phyloP scores from a whole-genome alignment of 495 filamentous ascomycete genomes.

The Penicillium coprophilum region DNA sequence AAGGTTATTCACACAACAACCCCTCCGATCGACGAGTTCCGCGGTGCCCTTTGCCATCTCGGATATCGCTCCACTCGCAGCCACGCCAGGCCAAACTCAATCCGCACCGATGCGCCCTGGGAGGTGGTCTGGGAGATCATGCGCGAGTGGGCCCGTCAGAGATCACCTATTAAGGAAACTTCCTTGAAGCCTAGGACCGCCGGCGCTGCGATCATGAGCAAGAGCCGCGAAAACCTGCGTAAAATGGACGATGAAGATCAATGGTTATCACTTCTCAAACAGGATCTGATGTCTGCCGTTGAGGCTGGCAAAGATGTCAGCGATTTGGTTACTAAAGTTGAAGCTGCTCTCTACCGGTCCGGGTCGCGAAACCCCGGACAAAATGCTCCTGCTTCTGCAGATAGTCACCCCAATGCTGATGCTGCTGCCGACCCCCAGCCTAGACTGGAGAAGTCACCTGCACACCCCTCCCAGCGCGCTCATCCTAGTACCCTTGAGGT shows the following conservation, averaged over 20 bases:
- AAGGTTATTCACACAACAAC: slow-evolving; percentile 75
- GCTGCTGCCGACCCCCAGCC: slow-evolving; percentile 11
- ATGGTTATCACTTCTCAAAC: slow-evolving; percentile 34
- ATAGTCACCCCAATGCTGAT: slow-evolving; percentile 4
- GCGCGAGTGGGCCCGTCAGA: slow-evolving; percentile 83
- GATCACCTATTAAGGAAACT: slow-evolving; percentile 66
- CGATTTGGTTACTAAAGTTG: slow-evolving; percentile 44
- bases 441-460: slow-evolving; percentile 15
- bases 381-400: slow-evolving; percentile 17
- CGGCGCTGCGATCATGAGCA: slow-evolving; percentile 64
- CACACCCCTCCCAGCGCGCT: slow-evolving; percentile 6
- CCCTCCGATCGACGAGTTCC: slow-evolving; percentile 66
- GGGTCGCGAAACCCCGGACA: slow-evolving; percentile 24
- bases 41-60: slow-evolving; percentile 74
- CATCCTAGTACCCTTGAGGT: slow-evolving; percentile 55
- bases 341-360: slow-evolving; percentile 47
- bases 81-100: slow-evolving; percentile 82
- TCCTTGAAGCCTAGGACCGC: slow-evolving; percentile 66
- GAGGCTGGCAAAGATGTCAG: slow-evolving; percentile 36
- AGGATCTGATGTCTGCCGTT: slow-evolving; percentile 35
- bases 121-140: slow-evolving; percentile 88
- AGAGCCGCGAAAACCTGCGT: slow-evolving; percentile 32
- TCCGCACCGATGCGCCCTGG: slow-evolving; percentile 92
- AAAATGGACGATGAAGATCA: slow-evolving; percentile 21
- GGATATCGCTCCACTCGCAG: slow-evolving; percentile 81